Conservation (phyloP, 2,329 filamentous ascomycete genomes). For the Stagonosporopsis chrysanthemi region DNA sequence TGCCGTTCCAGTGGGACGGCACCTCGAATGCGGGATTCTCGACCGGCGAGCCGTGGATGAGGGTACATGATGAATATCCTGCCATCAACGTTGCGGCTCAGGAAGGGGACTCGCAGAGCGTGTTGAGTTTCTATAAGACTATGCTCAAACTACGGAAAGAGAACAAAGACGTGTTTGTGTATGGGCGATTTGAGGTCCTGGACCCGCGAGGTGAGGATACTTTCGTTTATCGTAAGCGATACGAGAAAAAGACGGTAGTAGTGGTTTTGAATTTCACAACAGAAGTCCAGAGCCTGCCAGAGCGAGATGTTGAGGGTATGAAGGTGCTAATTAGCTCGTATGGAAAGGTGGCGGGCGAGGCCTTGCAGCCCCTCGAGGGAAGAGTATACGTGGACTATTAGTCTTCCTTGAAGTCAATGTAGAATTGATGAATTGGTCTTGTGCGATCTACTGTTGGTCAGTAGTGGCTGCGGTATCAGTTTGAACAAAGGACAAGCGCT, state of each 20-base stretch:
- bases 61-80: constrained; percentile 68
- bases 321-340: constrained; percentile 57
- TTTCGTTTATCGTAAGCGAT: constrained; percentile 59
- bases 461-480: background rate
- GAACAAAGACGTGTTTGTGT: constrained; percentile 69
- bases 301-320: constrained; percentile 21
- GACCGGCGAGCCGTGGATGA: constrained; percentile 71
- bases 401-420: background rate
- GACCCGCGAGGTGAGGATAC: constrained; percentile 60
- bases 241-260: constrained; percentile 40
- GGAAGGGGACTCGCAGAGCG: constrained; percentile 56
- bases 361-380: constrained; percentile 48
- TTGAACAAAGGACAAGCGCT: background rate
- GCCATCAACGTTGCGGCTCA: constrained; percentile 67
- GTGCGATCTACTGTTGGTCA: background rate
- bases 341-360: constrained; percentile 26
- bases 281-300: constrained; percentile 18
- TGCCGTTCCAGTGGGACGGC: constrained; percentile 75
- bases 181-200: constrained; percentile 68
- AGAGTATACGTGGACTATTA: constrained; percentile 47
- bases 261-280: constrained; percentile 52
- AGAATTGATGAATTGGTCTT: too few species aligned
- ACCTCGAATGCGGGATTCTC: constrained; percentile 71
- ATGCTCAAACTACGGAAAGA: constrained; percentile 68
- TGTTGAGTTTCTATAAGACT: constrained; percentile 68